phyloP scores from a whole-genome alignment of 164 flowering plant species.

The Vitis cinerea region DNA sequence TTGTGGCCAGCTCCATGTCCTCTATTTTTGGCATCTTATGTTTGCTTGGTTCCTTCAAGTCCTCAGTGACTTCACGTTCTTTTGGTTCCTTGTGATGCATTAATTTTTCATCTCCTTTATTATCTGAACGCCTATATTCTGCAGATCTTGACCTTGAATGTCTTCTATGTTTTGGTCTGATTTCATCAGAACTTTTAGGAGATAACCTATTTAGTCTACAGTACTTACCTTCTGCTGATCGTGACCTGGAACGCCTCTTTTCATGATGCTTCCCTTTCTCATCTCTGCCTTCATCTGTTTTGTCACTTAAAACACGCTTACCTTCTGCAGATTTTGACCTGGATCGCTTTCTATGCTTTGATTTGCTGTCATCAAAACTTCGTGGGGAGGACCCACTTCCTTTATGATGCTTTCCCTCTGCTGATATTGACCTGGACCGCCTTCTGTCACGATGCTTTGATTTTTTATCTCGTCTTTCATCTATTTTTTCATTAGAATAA shows the following conservation, averaged over 20 bases:
- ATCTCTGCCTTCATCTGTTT: constrained; percentile 15
- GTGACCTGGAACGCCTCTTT: constrained; percentile 7
- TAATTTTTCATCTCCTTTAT: constrained; percentile 25
- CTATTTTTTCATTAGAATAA: constrained; percentile 17
- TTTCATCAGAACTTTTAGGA: constrained; percentile 32
- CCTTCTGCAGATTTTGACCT: constrained; percentile 28
- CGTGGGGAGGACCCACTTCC: constrained; percentile 22
- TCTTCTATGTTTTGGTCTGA: constrained; percentile 24
- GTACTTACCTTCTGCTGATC: constrained; percentile 6
- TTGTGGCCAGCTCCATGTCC: neutral
- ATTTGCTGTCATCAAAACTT: constrained; percentile 16
- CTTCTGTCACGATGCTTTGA: constrained; percentile 15
- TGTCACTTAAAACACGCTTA: constrained; percentile 5
- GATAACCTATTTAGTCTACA: constrained; percentile 28
- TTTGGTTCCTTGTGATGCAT: constrained; percentile 12
- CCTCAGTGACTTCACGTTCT: too few species aligned
- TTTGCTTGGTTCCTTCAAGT: constrained; percentile 1
- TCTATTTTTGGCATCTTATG: neutral
- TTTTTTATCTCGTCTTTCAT: constrained; percentile 5
- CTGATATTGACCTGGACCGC: constrained; percentile 22
- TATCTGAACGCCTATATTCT: constrained; percentile 24
- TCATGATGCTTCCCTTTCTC: neutral
- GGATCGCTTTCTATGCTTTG: constrained; percentile 21
- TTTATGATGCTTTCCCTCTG: constrained; percentile 24
- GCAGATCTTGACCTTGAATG: constrained; percentile 43